Percentiles rank a stretch among this genome's conserved stretches.
Evolutionary conservation across 192 early-diverging fungal genomes (phyloP).

Genomic region (Gaertneriomyces semiglobifer): DNA sequence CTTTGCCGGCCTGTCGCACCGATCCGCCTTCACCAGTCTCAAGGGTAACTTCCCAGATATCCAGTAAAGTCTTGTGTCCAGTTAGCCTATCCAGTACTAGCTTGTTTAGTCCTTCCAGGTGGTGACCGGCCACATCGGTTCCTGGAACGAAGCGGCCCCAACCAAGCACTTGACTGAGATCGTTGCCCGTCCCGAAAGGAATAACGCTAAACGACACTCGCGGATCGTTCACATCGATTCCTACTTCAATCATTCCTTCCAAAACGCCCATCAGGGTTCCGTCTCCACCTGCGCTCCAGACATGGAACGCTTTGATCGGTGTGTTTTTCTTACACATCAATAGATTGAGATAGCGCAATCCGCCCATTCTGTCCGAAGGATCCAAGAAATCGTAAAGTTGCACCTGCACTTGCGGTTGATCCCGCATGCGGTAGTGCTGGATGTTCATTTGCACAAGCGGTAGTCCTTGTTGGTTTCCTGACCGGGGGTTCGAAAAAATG

Average conservation of each 20-base stretch:
- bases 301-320: conserved; percentile 54
- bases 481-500: conserved; percentile 74
- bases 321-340: conserved; percentile 43
- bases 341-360: conserved; percentile 57
- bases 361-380: conserved; percentile 49
- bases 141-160: conserved; percentile 68
- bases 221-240: conserved; percentile 53
- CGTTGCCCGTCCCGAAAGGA: conserved; percentile 75
- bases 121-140: conserved; percentile 56
- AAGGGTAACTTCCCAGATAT: conserved; percentile 67
- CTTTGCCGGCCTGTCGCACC: conserved; percentile 58
- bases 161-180: conserved; percentile 70
- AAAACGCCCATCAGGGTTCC: conserved; percentile 71
- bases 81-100: conserved; percentile 58
- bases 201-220: conserved; percentile 48
- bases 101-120: conserved; percentile 54
- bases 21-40: conserved; percentile 59
- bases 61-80: conserved; percentile 61
- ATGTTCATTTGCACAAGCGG: conserved; percentile 57
- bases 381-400: conserved; percentile 70
- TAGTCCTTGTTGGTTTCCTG: conserved; percentile 65
- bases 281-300: conserved; percentile 75
- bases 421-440: conserved; percentile 65
- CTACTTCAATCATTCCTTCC: conserved; percentile 57
- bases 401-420: conserved; percentile 64